Evolutionary conservation across 306 rosid genomes (phyloP), one percentile per base, ranked within the genome.

Genomic region (Cicer cuneatum): DNA sequence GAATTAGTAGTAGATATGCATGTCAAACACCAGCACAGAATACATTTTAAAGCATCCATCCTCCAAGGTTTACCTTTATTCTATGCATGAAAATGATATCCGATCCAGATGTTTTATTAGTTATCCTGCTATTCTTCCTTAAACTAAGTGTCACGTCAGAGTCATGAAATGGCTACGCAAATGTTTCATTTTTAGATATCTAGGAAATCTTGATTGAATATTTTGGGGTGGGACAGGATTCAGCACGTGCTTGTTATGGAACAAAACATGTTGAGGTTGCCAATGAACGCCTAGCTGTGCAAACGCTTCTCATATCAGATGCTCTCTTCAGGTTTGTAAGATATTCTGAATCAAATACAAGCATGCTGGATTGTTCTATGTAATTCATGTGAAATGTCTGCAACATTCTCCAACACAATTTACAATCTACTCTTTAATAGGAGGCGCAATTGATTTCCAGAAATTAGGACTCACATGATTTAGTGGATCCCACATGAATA

Each of bases 261-360:
- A 82, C 85, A 12, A 94, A 92, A 85, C 99, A 94, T 73, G 93
- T 94, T 56, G 99, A 94, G 84, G 93, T 94, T 78, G 99, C 99
- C 78, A 89, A 88, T 77, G 99, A 94, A 77, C 91, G 92, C 72
- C 77, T 94, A 86, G 97, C 99, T 76, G 83, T 94, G 59, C 97
- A 94, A 78, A 86, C 92, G 14, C 90, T 94, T 70, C 91, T 94
- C 66, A 85, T 94, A 67, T 86, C 97, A 1, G 99, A 94, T 67
- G 91, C 86, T 5, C 96, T 94, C 62, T 94, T 94, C 89, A 92
- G 99, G 99, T 92, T 67, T 14, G 87, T 49, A 62, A 57, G 67
- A 52, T 53, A 72, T 45, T 62, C 35, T 53, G 46, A 66, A 37
- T 58, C 18, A 43, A 71, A 24, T 42, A 21, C 15, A 42, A 42